Conservation (phyloP, 345 rosid genomes). For the Lepidium africanum region DNA sequence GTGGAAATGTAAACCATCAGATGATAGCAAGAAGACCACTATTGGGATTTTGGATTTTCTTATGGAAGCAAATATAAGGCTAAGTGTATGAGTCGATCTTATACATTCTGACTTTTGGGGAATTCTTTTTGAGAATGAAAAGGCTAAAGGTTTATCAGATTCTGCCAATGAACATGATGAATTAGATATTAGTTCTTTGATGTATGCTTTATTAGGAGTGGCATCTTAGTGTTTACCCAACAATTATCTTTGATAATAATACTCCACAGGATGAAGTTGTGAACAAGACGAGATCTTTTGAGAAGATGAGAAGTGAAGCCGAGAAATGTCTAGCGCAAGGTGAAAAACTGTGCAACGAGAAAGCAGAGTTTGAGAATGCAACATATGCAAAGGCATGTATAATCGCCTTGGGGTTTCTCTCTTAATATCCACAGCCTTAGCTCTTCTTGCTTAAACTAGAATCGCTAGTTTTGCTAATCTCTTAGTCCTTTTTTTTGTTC, state of each 20-base stretch:
- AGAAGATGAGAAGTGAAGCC: constrained; percentile 61
- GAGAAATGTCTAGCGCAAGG: constrained; percentile 78
- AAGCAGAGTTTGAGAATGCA: constrained; percentile 61
- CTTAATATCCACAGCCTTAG: neutral
- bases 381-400: constrained; percentile 60
- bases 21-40: constrained; percentile 44
- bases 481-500: neutral
- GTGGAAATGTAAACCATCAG: constrained; percentile 66
- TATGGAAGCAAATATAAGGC: constrained; percentile 72
- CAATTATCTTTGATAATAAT: neutral
- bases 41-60: constrained; percentile 71
- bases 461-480: neutral
- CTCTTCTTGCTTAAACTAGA: neutral
- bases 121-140: neutral
- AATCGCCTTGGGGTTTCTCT: too few relatives aligned
- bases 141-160: neutral
- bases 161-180: neutral
- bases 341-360: constrained; percentile 49
- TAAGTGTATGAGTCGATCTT: constrained; percentile 43
- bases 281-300: constrained; percentile 51
- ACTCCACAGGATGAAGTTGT: constrained; percentile 55
- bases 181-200: neutral
- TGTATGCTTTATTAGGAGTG: neutral
- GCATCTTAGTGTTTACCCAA: neutral
- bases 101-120: neutral